phyloP scores from a whole-genome alignment of 306 rosid genomes.

The Carpinus viminea region DNA sequence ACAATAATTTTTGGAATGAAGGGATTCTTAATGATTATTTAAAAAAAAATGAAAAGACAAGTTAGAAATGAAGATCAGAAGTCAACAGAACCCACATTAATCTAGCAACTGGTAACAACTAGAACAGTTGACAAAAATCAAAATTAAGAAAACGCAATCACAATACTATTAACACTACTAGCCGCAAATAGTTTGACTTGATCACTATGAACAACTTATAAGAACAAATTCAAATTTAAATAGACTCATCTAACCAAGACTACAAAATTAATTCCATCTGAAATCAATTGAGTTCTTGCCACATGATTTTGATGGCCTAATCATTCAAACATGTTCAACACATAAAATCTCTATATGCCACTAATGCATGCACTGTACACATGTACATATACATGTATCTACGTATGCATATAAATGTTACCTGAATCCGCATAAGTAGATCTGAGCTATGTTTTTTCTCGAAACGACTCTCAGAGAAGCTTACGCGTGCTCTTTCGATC shows the following conservation, averaged over 20 bases:
- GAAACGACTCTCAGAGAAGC: constrained; percentile 51
- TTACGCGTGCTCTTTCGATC: constrained; percentile 55
- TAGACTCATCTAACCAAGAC: background rate
- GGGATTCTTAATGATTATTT: background rate
- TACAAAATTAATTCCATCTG: background rate
- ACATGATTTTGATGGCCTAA: background rate
- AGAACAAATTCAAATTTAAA: no score
- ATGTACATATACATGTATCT: background rate
- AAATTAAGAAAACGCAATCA: background rate
- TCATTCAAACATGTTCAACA: background rate
- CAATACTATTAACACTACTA: background rate
- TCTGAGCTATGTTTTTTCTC: constrained; percentile 68
- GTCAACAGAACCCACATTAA: background rate
- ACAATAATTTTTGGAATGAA: background rate
- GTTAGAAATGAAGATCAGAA: background rate
- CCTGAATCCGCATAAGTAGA: constrained; percentile 88
- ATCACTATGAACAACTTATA: background rate
- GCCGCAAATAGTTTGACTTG: background rate
- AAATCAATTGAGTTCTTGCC: background rate
- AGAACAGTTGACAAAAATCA: background rate
- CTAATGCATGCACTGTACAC: no score
- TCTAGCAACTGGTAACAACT: background rate
- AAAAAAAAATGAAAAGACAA: background rate
- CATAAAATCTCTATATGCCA: background rate
- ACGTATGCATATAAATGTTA: background rate